Conservation (phyloP, 2,329 filamentous ascomycete species). For the Fusarium redolens region DNA sequence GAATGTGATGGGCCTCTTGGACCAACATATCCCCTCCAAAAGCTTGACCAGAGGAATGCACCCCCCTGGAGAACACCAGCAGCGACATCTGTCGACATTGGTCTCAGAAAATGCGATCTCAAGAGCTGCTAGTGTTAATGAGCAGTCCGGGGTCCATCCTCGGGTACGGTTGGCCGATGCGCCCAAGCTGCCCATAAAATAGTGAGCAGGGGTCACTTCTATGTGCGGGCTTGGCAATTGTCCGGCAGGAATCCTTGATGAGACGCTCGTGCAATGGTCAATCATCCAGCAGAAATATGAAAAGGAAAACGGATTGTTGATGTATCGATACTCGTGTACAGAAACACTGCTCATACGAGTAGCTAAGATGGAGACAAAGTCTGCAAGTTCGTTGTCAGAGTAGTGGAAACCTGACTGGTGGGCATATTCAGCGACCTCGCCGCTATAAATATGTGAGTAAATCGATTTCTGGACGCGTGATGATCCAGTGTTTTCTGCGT, state of each 20-base stretch:
- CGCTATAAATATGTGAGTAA: neutral
- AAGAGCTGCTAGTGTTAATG: rapidly evolving
- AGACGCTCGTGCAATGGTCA: neutral
- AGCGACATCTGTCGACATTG: rapidly evolving
- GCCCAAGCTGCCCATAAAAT: neutral
- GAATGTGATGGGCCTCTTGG: too few species aligned
- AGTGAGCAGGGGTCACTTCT: neutral
- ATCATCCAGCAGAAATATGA: neutral
- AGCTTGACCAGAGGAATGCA: neutral
- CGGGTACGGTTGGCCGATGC: too few species aligned
- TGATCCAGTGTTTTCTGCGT: neutral
- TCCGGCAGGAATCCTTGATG: neutral
- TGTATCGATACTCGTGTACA: too few species aligned
- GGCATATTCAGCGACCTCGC: neutral
- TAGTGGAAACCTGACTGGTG: rapidly evolving
- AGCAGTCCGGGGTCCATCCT: neutral
- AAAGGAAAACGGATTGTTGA: neutral
- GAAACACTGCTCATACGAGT: neutral
- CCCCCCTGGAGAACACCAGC: neutral
- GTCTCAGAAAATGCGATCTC: rapidly evolving
- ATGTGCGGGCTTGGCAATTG: neutral
- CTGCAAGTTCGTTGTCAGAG: rapidly evolving
- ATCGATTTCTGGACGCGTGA: rapidly evolving
- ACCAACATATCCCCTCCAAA: neutral
- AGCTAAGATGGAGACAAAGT: neutral